Conservation (phyloP, 1,284 basidiomycete genomes). For the Melampsora occidentalis region DNA sequence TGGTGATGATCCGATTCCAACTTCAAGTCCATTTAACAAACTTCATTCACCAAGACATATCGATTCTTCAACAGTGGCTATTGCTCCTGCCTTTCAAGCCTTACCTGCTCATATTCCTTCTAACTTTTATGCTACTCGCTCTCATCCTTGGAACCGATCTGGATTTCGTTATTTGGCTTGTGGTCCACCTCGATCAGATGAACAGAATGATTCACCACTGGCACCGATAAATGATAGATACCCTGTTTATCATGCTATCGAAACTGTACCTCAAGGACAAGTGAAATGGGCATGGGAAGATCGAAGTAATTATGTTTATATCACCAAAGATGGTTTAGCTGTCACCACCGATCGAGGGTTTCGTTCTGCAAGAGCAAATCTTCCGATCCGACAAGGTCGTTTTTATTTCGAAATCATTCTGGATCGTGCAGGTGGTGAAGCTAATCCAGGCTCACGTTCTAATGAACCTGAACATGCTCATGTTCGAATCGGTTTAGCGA, state of each 20-base stretch:
- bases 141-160: slow-evolving; percentile 40
- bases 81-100: slow-evolving; percentile 39
- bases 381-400: slow-evolving; percentile 79
- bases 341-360: slow-evolving; percentile 83
- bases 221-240: neutral
- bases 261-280: slow-evolving; percentile 15
- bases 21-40: neutral
- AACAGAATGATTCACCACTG: neutral
- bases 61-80: slow-evolving; percentile 29
- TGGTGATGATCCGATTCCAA: neutral
- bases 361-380: slow-evolving; percentile 81
- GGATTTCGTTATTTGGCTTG: slow-evolving; percentile 74
- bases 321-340: slow-evolving; percentile 75
- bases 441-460: slow-evolving; percentile 38
- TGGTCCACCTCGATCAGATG: slow-evolving; percentile 60
- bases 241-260: slow-evolving; percentile 37
- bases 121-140: slow-evolving; percentile 34
- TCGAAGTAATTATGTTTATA: slow-evolving; percentile 65
- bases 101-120: slow-evolving; percentile 22
- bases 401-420: slow-evolving; percentile 94
- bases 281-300: slow-evolving; percentile 61
- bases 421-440: slow-evolving; percentile 70
- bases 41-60: slow-evolving; percentile 10
- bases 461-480: slow-evolving; percentile 64
- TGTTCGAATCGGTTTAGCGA: slow-evolving; percentile 84